These are phyloP conservation scores for Pleurotus sapidus DNA, from an alignment of 768 basidiomycete genomes.

Conservation along the genomic window DNA sequence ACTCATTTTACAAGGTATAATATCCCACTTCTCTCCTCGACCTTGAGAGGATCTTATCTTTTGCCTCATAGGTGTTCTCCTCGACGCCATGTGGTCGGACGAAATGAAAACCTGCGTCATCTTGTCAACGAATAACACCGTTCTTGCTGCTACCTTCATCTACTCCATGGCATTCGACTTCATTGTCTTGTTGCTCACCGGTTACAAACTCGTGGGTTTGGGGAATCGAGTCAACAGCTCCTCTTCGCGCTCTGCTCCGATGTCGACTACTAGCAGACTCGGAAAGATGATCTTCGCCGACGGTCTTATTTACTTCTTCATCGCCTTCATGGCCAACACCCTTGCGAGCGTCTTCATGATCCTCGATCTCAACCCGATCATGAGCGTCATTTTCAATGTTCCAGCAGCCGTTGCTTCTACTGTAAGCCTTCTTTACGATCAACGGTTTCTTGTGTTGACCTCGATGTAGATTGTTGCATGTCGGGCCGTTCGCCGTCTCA, in stretches of 20 bases:
- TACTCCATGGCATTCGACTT: conserved; percentile 78
- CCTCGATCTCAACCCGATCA: conserved; percentile 65
- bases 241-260: conserved; percentile 14
- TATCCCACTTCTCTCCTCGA: background rate
- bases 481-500: conserved; percentile 39
- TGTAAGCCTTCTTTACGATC: conserved; percentile 30
- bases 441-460: too few relatives aligned
- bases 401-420: conserved; percentile 69
- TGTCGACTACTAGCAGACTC: conserved; percentile 40
- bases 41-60: background rate
- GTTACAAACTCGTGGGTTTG: conserved; percentile 48
- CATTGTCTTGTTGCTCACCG: conserved; percentile 54
- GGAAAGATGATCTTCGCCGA: conserved; percentile 67
- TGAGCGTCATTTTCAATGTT: conserved; percentile 73
- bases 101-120: conserved; percentile 50
- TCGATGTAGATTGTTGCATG: conserved; percentile 21
- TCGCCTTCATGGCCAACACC: conserved; percentile 54
- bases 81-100: conserved; percentile 51
- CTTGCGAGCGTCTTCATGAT: conserved; percentile 63
- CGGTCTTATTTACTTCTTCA: conserved; percentile 71
- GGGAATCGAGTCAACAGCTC: conserved; percentile 1
- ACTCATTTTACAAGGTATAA: conserved; percentile 60
- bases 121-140: conserved; percentile 53
- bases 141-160: conserved; percentile 69
- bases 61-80: conserved; percentile 45